These are phyloP conservation scores for Globisporangium middletonii DNA, from an alignment of 352 stramenopile species.

Conservation along the genomic window DNA sequence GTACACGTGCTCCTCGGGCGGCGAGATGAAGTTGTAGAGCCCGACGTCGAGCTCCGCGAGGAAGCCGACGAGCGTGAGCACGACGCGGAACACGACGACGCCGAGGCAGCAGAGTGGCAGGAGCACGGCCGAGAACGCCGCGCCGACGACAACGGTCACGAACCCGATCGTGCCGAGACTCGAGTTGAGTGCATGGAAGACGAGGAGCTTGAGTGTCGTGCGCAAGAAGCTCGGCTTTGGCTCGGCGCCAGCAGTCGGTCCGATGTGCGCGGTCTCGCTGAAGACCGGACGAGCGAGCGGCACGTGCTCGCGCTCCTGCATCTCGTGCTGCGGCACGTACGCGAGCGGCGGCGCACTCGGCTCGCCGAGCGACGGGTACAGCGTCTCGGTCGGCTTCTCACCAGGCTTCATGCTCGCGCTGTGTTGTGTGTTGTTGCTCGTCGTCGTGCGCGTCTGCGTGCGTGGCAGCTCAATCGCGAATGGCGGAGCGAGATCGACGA, in stretches of 20 bases:
- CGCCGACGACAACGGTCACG: slow-evolving; percentile 30
- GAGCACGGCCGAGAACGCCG: slow-evolving; percentile 29
- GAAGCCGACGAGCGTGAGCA: slow-evolving; percentile 43
- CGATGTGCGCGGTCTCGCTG: slow-evolving; percentile 12
- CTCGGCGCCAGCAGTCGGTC: slow-evolving; percentile 11
- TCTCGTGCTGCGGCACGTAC: slow-evolving; percentile 6
- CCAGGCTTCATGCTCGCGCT: slow-evolving; percentile 6
- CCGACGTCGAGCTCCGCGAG: slow-evolving; percentile 52
- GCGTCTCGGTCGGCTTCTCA: slow-evolving; percentile 14
- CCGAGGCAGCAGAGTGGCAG: slow-evolving; percentile 54
- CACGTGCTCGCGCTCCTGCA: slow-evolving; percentile 11
- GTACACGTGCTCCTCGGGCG: slow-evolving; percentile 43
- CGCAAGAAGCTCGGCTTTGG: slow-evolving; percentile 20
- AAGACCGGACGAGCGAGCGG: slow-evolving; percentile 20
- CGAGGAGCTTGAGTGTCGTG: slow-evolving; percentile 36
- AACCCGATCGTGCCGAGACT: slow-evolving; percentile 39
- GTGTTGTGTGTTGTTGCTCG: background rate
- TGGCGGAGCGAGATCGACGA: background rate
- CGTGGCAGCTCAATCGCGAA: background rate
- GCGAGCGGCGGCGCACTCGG: slow-evolving; percentile 20
- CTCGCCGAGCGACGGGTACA: slow-evolving; percentile 25
- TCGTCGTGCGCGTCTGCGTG: background rate
- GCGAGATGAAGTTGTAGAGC: slow-evolving; percentile 62
- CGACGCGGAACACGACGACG: slow-evolving; percentile 42
- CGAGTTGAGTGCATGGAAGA: slow-evolving; percentile 62